Conservation (phyloP, 2,329 filamentous ascomycete species). For the Emmonsia crescens region DNA sequence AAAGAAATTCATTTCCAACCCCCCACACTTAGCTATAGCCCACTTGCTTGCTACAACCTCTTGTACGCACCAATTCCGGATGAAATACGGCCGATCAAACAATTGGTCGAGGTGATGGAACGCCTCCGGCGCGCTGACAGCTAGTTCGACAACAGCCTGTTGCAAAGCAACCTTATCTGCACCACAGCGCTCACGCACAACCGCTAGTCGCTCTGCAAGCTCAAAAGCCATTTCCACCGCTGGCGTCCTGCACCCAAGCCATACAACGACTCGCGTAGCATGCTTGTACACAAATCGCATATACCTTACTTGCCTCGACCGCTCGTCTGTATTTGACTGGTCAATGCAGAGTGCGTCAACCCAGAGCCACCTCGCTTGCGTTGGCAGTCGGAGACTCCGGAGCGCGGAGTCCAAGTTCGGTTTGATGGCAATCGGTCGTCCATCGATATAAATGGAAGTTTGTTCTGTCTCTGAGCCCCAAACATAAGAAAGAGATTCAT, state of each 20-base stretch:
- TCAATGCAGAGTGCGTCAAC: slow-evolving; percentile 13
- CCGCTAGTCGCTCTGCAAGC: slow-evolving; percentile 1
- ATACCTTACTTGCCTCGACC: slow-evolving; percentile 8
- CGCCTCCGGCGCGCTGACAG: neutral
- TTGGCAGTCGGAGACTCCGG: neutral
- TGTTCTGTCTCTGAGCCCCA: slow-evolving; percentile 1
- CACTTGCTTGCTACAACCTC: slow-evolving; percentile 13
- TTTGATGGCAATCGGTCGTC: neutral
- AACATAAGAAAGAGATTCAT: slow-evolving; percentile 5
- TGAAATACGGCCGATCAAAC: slow-evolving; percentile 5
- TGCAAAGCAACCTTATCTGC: neutral
- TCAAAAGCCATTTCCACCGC: slow-evolving; percentile 6
- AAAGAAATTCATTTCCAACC: slow-evolving; percentile 7
- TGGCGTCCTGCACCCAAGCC: slow-evolving; percentile 6
- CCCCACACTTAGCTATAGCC: slow-evolving; percentile 6
- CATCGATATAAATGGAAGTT: slow-evolving; percentile 1
- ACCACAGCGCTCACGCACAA: neutral
- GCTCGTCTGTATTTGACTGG: slow-evolving; percentile 10
- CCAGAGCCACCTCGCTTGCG: slow-evolving; percentile 7
- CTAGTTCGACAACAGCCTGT: neutral
- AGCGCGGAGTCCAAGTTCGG: slow-evolving; percentile 5
- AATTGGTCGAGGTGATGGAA: slow-evolving; percentile 1
- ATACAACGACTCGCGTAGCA: slow-evolving; percentile 10
- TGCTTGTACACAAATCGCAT: slow-evolving; percentile 11
- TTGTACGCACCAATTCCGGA: slow-evolving; percentile 7